phyloP scores from a whole-genome alignment of 257 asterid genomes.

The Plantago elongata region DNA sequence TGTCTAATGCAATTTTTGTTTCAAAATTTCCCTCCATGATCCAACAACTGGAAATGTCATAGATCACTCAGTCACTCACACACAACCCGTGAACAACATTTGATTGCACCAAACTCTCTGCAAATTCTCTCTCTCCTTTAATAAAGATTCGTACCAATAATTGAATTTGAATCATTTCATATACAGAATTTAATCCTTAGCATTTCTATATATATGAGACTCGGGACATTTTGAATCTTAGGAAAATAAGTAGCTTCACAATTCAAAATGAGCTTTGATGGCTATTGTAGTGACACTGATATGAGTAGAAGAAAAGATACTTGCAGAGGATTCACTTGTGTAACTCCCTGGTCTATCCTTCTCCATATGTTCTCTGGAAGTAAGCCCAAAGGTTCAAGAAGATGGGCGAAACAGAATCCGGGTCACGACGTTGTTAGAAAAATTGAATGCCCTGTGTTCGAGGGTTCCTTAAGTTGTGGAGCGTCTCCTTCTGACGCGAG shows the following conservation, averaged over 20 bases:
- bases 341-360: slow-evolving; percentile 42
- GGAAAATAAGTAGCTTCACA: not conserved
- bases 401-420: slow-evolving; percentile 21
- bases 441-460: slow-evolving; percentile 7
- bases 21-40: slow-evolving; percentile 27
- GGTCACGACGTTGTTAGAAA: slow-evolving; percentile 3
- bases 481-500: slow-evolving; percentile 19
- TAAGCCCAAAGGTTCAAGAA: slow-evolving; percentile 20
- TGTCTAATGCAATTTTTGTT: not conserved
- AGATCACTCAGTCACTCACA: slow-evolving; percentile 14
- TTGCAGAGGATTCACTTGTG: slow-evolving; percentile 48
- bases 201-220: slow-evolving; percentile 28
- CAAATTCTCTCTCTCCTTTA: slow-evolving; percentile 30
- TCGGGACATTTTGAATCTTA: slow-evolving; percentile 4
- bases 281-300: slow-evolving; percentile 22
- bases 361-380: slow-evolving; percentile 37
- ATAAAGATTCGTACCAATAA: slow-evolving; percentile 21
- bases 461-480: slow-evolving; percentile 8
- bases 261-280: slow-evolving; percentile 25
- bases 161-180: slow-evolving; percentile 16
- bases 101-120: slow-evolving; percentile 28
- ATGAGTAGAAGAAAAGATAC: slow-evolving; percentile 25
- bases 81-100: slow-evolving; percentile 35
- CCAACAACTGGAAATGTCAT: slow-evolving; percentile 19
- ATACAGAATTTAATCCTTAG: not conserved